Base-by-base conservation (phyloP, 1,284 basidiomycete species). In the Trametes sp. region DNA sequence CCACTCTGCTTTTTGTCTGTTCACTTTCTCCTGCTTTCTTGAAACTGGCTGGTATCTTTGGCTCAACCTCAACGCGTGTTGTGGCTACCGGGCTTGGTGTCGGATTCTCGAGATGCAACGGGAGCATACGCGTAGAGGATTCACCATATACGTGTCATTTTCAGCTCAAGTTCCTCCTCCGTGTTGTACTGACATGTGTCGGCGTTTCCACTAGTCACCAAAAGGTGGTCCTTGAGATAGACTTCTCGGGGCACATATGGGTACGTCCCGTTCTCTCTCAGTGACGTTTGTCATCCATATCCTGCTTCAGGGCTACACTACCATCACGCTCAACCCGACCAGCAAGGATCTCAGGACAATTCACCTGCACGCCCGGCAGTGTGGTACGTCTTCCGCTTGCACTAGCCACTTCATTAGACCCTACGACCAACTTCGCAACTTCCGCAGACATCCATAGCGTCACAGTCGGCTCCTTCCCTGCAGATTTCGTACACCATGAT, bases 221-320 rank as follows among this genome's bases (percentile, higher is more conserved):
- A 84, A 94, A 94, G 75, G 93, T 96, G 56, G 92, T 93, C 64
- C 80, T 96, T 68, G 94, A 96, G 79, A 88, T 96, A 66, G 90
- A 94, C 80, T 94, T 96, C 77, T 83, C 87, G 26, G 93, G 93
- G 19, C 81, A 80, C 72, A 82, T 94, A 69, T 92, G 90, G 87
- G 93, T 93, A 78, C 68, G 84, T 52, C 35, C 45, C 19, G 6
- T 31, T 33, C n/a, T 52, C 33, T 7, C 38, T 29, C 24, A 23
- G 19, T n/a, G 21, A 36, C 52, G 31, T 46, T 35, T 45, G 53
- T 62, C 57, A 59, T 44, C 45, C 51, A 49, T 57, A 29, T 35
- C 60, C 45, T 28, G 31, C 42, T 65, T 36, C 71, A 95, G 93
- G 94, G 94, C 66, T 96, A 95, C 78, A 96, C 95, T 24, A 95